phyloP scores from a whole-genome alignment of 768 basidiomycete species.

The Hysterangium stoloniferum region DNA sequence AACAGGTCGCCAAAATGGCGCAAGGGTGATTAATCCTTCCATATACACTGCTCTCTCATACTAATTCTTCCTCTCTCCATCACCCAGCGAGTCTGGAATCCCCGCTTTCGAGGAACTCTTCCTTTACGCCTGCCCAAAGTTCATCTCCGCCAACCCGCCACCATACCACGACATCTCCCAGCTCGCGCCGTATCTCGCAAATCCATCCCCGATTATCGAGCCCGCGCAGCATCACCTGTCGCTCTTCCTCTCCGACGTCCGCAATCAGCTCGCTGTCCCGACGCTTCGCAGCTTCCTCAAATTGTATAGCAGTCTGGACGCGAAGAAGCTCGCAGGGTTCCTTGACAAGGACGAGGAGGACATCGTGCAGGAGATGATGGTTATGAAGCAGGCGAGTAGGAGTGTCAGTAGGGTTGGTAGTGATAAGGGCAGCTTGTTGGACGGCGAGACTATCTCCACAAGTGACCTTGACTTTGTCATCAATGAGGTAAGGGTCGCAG shows the following conservation, averaged over 20 bases:
- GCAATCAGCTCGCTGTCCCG: conserved; percentile 67
- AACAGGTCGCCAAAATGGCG: conserved; percentile 80
- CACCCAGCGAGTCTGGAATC: conserved; percentile 58
- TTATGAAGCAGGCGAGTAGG: conserved; percentile 83
- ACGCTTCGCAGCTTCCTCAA: conserved; percentile 90
- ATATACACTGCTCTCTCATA: no score
- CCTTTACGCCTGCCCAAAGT: conserved; percentile 91
- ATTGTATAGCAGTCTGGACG: conserved; percentile 89
- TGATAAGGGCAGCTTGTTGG: conserved; percentile 58
- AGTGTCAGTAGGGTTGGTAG: conserved; percentile 57
- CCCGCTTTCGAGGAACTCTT: conserved; percentile 88
- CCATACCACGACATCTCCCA: conserved; percentile 77
- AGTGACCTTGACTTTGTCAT: conserved; percentile 96
- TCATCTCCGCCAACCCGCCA: conserved; percentile 90
- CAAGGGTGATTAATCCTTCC: conserved; percentile 52
- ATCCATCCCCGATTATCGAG: conserved; percentile 40
- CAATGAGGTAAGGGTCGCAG: conserved; percentile 58
- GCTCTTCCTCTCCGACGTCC: conserved; percentile 78
- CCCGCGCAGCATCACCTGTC: conserved; percentile 78
- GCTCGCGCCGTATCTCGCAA: conserved; percentile 41
- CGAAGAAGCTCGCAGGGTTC: conserved; percentile 87
- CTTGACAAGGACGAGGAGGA: conserved; percentile 89
- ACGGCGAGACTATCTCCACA: conserved; percentile 80
- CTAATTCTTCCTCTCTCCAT: neutral
- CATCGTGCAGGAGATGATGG: conserved; percentile 95